Evolutionary conservation across 1,139 yeast species (phyloP), one percentile per base, ranked within the genome.

Genomic region (Yarrowia galli): DNA sequence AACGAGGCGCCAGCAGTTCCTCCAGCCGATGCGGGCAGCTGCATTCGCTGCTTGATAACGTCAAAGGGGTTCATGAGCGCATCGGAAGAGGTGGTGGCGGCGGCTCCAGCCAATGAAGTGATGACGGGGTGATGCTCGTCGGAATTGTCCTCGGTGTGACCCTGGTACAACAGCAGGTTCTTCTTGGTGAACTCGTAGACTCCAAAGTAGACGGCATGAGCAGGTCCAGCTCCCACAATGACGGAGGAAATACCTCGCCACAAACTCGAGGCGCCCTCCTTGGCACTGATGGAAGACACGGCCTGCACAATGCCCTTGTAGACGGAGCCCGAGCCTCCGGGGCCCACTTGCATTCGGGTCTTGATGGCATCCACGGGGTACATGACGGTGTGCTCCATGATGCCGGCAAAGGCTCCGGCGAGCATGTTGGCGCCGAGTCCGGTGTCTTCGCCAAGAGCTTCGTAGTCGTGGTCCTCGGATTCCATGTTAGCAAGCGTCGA

Each of bases 51-150:
- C 77, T 95, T 95, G 71, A 96, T 83, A 51, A 95, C 97, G 76
- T 95, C 99, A 76, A 95, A 95, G 25, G 99, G 99, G 71, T 96
- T 95, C 98, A 95, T 93, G 72, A 96, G 83, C 3, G 98, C 98
- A 79, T 95, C 99, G 2, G 96, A 88, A 0, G 96, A 92, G 22
- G 88, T 87, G 7, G 99, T 95, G 36, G 98, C 99, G 23, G 92
- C 89, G n/a, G 93, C 91, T 71, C 98, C 98, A 18, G 97, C 95
- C 22, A 87, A 77, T 61, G 96, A 90, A 9, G 97, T 95, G 73
- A 91, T 89, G 67, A 89, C 74, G 18, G 97, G 96, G 74, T 89
- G 92, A 74, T 87, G 89, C 70, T 85, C 89, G 6, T 74, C 69
- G 22, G 68, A 65, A 1, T 64, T 46, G 67, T 78, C 79, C 45